Base-by-base conservation (phyloP, 257 asterid species). In the Scutellaria galericulata region DNA sequence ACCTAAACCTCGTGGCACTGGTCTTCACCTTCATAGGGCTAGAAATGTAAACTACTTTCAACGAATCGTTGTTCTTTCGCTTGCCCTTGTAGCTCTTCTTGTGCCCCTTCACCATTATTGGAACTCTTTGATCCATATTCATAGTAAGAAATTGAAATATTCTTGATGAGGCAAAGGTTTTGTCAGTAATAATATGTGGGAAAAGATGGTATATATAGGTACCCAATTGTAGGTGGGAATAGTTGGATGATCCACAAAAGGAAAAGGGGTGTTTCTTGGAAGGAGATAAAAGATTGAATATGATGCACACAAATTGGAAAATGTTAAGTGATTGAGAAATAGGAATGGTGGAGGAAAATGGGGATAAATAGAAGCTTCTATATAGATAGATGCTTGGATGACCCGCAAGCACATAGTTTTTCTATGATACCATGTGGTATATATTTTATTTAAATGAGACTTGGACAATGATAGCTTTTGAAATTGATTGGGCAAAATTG, bases 1-100 rank as follows among this genome's bases (percentile, higher is more conserved):
- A 80, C 70, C 95, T 79, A 58, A 92, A 92, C 24, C 79, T 85
- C 0, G 95, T 80, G 5, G 98, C 96, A 56, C 97, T 90, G 0
- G 96, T 90, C 82, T 86, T 87, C 47, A 92, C 98, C 79, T 88
- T 92, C 98, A 92, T 90, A 4, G 98, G 98, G 46, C 86, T 90
- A 5, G 97, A 92, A 66, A 92, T 92, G 85, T 92, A 92, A 46
- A 92, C 98, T 6, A 92, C 97, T 86, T 92, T 92, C 13, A 90
- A 82, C 0, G 79, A 67, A 1, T 78, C 60, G 24, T 62, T 64
- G 41, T 47, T 71, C 61, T 51, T 84, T 70, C 53, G 37, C 72
- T 79, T 81, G n/a, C 78, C 77, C 9, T 75, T 83, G 79, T 44
- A 37, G 40, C 39, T 56, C 59, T 71, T 79, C 60, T 57, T 85